Evolutionary conservation across 192 early-diverging fungal species (phyloP), one percentile per base, ranked within the genome.

Genomic region (Entomortierella parvispora): DNA sequence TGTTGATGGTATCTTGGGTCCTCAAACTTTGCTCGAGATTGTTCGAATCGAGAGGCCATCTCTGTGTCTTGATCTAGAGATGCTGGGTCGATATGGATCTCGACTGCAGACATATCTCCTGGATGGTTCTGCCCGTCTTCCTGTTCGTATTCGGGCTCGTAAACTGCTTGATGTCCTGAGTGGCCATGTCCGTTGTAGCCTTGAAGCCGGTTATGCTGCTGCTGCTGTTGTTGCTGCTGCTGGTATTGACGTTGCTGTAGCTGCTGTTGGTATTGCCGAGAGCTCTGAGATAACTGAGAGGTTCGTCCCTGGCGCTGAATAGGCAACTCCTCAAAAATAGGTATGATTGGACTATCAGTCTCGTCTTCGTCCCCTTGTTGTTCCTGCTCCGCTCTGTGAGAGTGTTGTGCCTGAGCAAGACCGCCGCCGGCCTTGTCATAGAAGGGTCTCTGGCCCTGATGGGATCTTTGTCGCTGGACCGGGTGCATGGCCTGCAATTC

Each of bases 121-220:
- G 52, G 51, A 33, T 65, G 62, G 4, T 44, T 22, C 1, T 43
- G 28, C 4, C 40, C 31, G 33, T 58, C 9, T 26, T 40, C 37
- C 12, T 40, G 37, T 12, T 40, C 37, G 12, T 40, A 40, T n/a
- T n/a, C n/a, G n/a, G n/a, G n/a, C n/a, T n/a, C n/a, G n/a, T n/a
- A n/a, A n/a, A n/a, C n/a, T n/a, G n/a, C n/a, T n/a, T n/a, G n/a
- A n/a, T n/a, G n/a, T n/a, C n/a, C n/a, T n/a, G n/a, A n/a, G n/a
- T n/a, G n/a, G 48, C 20, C 22, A 20, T 22, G n/a, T n/a, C n/a
- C n/a, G n/a, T n/a, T n/a, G n/a, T n/a, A n/a, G n/a, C n/a, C n/a
- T 34, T 66, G 64, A 11, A 45, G 64, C 12, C 48, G 54, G 18
- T 67, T 53, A 5, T 66, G 45, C 15, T 66, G 65, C 18, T 65